These are phyloP conservation scores for Cocos nucifera DNA, from an alignment of 176 grass and related monocot species.

Conservation along the genomic window DNA sequence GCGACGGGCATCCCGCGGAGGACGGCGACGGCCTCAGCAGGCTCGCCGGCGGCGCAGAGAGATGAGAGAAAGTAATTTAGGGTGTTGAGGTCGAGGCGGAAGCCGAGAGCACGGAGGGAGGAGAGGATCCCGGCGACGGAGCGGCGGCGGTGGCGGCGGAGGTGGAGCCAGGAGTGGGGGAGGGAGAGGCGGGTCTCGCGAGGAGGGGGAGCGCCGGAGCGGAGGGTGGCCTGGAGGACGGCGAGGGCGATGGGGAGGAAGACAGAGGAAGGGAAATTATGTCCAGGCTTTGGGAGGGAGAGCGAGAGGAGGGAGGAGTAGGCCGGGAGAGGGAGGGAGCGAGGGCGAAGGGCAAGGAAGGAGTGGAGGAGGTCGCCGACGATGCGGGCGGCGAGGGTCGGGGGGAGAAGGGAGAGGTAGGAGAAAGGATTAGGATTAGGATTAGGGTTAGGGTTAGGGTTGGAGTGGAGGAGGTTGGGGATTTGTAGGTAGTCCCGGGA, in stretches of 20 bases:
- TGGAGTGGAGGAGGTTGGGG: slow-evolving; percentile 1
- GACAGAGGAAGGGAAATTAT: neutral
- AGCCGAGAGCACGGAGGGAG: slow-evolving; percentile 2
- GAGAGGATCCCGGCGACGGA: neutral
- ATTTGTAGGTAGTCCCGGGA: neutral
- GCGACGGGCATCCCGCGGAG: slow-evolving; percentile 2
- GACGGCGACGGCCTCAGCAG: neutral
- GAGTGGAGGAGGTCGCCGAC: slow-evolving; percentile 9
- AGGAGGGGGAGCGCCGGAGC: slow-evolving; percentile 6
- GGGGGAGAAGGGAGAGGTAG: slow-evolving; percentile 8
- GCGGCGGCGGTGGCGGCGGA: slow-evolving; percentile 4
- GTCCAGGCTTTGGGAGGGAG: neutral
- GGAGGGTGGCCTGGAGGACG: slow-evolving; percentile 11
- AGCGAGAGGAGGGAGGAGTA: slow-evolving; percentile 8
- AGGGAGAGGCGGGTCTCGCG: slow-evolving; percentile 12
- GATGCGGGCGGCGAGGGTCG: slow-evolving; percentile 10
- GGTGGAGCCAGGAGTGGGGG: slow-evolving; percentile 2
- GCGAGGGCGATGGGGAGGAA: neutral
- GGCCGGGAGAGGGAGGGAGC: neutral
- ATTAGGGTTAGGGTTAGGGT: neutral
- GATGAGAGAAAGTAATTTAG: slow-evolving; percentile 12
- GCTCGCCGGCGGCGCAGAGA: slow-evolving; percentile 8
- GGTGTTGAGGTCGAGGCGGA: slow-evolving; percentile 15
- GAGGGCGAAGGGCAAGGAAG: slow-evolving; percentile 3
- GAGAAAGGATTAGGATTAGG: slow-evolving; percentile 7